Percentiles rank a stretch among this genome's conserved stretches.
These are phyloP conservation scores for Plasmodium gonderi DNA, from an alignment of 169 alveolate species.

Conservation along the genomic window DNA sequence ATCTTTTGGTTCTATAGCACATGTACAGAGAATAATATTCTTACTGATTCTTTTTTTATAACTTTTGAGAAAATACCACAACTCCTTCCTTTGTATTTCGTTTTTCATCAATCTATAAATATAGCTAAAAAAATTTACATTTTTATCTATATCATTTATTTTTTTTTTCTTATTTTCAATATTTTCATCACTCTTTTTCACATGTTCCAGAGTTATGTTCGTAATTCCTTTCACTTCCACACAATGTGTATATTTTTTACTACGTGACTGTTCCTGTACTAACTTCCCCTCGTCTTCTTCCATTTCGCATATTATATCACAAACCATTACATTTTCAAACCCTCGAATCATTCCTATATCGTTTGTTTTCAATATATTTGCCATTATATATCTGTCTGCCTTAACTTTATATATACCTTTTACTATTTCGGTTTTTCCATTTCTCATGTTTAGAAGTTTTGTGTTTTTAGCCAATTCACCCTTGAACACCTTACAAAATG, in stretches of 20 bases:
- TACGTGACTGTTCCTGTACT: not conserved
- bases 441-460: constrained; percentile 45
- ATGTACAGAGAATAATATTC: constrained; percentile 60
- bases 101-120: constrained; percentile 17
- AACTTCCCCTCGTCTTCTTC: constrained; percentile 19
- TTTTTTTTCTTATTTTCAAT: not conserved
- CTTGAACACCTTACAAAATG: constrained; percentile 38
- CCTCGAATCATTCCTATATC: constrained; percentile 81
- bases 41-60: constrained; percentile 63
- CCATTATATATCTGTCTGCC: constrained; percentile 75
- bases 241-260: not conserved
- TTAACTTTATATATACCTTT: constrained; percentile 77
- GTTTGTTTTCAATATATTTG: constrained; percentile 39
- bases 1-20: constrained; percentile 71
- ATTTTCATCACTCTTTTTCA: not conserved
- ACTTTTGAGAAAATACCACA: constrained; percentile 58
- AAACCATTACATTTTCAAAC: constrained; percentile 54
- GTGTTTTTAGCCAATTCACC: constrained; percentile 69
- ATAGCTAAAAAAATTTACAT: not conserved
- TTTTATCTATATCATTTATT: not conserved
- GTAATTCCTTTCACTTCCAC: not conserved
- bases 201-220: not conserved
- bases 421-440: constrained; percentile 66
- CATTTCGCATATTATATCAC: constrained; percentile 68
- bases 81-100: constrained; percentile 42